phyloP scores from a whole-genome alignment of 371 early-diverging fungal genomes.

The Circinella minor region DNA sequence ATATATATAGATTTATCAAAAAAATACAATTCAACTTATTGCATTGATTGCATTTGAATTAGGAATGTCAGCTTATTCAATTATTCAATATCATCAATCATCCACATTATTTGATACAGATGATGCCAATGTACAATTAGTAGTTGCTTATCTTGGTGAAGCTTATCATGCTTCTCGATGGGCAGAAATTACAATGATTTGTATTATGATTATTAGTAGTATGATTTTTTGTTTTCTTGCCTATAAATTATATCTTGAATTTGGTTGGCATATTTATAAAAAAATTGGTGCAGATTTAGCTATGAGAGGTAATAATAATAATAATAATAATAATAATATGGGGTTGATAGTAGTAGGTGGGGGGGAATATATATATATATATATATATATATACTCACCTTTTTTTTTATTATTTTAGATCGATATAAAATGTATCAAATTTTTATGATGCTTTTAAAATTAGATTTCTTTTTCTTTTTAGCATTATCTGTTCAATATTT shows the following conservation, averaged over 20 bases:
- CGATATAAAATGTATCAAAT: slow-evolving; percentile 87
- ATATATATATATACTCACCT: background rate
- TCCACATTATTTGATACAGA: slow-evolving; percentile 40
- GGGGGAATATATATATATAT: no score
- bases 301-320: slow-evolving; percentile 66
- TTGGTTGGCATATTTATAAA: slow-evolving; percentile 91
- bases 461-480: slow-evolving; percentile 88
- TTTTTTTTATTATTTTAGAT: slow-evolving; percentile 36
- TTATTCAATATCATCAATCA: slow-evolving; percentile 56
- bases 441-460: slow-evolving; percentile 86
- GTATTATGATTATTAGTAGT: slow-evolving; percentile 40
- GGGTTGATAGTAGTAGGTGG: no score
- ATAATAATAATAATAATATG: no score
- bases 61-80: slow-evolving; percentile 51
- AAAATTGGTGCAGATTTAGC: slow-evolving; percentile 91
- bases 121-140: slow-evolving; percentile 25
- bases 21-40: slow-evolving; percentile 57
- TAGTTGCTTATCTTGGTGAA: slow-evolving; percentile 35
- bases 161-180: slow-evolving; percentile 44
- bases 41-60: slow-evolving; percentile 53
- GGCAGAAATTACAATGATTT: slow-evolving; percentile 53
- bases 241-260: slow-evolving; percentile 55
- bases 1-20: slow-evolving; percentile 51
- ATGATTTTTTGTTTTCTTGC: slow-evolving; percentile 46
- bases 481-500: slow-evolving; percentile 90